Evolutionary conservation across 1,284 basidiomycete species (phyloP).

Genomic region (Trichosporon inkin): DNA sequence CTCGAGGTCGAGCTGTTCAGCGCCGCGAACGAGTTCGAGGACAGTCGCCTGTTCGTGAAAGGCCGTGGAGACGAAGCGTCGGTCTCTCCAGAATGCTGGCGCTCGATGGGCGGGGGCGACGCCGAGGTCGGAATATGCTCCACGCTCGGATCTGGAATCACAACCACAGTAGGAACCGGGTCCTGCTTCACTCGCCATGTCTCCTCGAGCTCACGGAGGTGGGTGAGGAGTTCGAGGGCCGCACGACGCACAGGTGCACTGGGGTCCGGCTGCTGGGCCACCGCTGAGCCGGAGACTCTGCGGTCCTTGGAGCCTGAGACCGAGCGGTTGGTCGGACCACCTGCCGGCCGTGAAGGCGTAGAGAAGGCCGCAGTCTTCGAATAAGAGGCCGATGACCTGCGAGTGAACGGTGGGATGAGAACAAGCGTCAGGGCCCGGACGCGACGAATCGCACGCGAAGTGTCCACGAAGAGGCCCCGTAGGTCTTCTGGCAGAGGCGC

Average conservation of each 20-base stretch:
- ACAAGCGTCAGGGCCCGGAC: constrained; percentile 36
- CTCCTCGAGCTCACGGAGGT: constrained; percentile 43
- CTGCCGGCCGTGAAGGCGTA: constrained; percentile 37
- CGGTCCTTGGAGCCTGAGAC: constrained; percentile 1
- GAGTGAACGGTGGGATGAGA: constrained; percentile 6
- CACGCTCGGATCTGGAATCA: constrained; percentile 8
- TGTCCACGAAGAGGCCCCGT: constrained; percentile 19
- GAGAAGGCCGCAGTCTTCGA: constrained; percentile 21
- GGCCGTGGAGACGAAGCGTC: not conserved
- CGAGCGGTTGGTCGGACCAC: not conserved
- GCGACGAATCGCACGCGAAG: constrained; percentile 36
- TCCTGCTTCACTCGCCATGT: constrained; percentile 24
- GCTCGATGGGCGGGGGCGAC: not conserved
- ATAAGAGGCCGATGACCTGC: constrained; percentile 13
- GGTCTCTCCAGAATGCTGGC: not conserved
- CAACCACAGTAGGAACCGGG: constrained; percentile 13
- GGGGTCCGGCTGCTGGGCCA: constrained; percentile 14
- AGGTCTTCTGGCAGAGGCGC: constrained; percentile 15
- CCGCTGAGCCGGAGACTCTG: too few species aligned
- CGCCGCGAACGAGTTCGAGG: not conserved
- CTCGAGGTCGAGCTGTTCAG: constrained; percentile 6
- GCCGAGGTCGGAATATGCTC: not conserved
- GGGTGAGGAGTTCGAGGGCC: constrained; percentile 43
- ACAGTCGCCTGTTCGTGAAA: constrained; percentile 9
- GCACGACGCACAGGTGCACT: constrained; percentile 24